phyloP scores from a whole-genome alignment of 2,329 filamentous ascomycete genomes.

The Penicillium thymicola region DNA sequence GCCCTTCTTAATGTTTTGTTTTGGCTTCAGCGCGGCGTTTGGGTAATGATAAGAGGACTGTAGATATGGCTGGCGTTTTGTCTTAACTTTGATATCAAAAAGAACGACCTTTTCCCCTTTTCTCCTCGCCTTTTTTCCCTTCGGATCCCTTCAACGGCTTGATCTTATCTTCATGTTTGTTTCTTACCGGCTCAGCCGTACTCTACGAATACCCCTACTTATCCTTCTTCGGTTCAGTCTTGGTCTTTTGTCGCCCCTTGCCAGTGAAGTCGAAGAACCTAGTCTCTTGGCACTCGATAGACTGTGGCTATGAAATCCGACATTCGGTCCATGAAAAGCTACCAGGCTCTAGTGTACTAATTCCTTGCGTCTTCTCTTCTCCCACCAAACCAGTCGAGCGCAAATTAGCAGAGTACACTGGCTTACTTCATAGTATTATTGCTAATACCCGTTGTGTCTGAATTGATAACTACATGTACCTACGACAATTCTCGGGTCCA shows the following conservation, averaged over 20 bases:
- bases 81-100: slow-evolving; percentile 5
- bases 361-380: background rate
- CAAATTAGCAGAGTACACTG: too few species aligned
- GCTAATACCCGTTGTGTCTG: background rate
- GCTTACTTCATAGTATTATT: background rate
- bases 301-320: background rate
- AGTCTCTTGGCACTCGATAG: background rate
- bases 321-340: background rate
- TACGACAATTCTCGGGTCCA: too few species aligned
- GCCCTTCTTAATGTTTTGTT: slow-evolving; percentile 7
- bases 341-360: background rate
- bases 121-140: background rate
- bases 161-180: background rate
- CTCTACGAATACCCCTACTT: background rate
- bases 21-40: slow-evolving; percentile 20
- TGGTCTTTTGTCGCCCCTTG: background rate
- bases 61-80: slow-evolving; percentile 7
- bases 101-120: background rate
- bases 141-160: background rate
- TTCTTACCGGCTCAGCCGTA: background rate
- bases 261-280: background rate
- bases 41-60: slow-evolving; percentile 14
- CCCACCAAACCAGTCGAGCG: background rate
- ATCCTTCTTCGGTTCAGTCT: background rate
- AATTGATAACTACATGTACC: background rate